Evolutionary conservation across 176 grass and related monocot species (phyloP).

Genomic region (Cocos nucifera): DNA sequence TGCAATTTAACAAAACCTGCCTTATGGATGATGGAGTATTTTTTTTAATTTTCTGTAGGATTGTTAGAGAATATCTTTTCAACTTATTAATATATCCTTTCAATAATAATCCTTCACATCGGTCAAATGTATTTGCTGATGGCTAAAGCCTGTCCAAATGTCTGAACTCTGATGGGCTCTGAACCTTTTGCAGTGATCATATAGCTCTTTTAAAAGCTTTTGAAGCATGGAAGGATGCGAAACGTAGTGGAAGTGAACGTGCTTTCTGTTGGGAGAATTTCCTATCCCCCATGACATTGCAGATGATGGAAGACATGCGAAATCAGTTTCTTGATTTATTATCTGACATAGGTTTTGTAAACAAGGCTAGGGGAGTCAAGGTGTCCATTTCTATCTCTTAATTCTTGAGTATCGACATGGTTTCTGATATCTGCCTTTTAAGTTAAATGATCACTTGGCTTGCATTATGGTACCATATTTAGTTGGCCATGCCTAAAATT

Average conservation of each 20-base stretch:
- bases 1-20: no score
- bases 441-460: no score
- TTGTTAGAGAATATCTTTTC: no score
- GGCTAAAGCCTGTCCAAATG: constrained; percentile 10
- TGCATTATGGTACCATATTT: no score
- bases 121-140: constrained; percentile 5
- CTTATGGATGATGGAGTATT: no score
- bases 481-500: no score
- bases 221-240: constrained; percentile 82
- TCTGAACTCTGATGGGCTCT: constrained; percentile 12
- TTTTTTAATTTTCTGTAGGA: no score
- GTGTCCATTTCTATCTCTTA: constrained; percentile 19
- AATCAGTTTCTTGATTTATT: constrained; percentile 88
- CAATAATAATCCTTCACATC: no score
- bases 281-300: constrained; percentile 63
- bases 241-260: constrained; percentile 54
- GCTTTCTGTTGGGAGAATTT: constrained; percentile 96
- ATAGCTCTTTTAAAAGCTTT: constrained; percentile 85
- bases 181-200: constrained; percentile 56
- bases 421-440: no score
- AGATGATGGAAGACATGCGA: constrained; percentile 96
- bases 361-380: constrained; percentile 60
- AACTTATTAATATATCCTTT: no score
- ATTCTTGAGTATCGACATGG: background rate
- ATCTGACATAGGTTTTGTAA: constrained; percentile 91